phyloP scores from a whole-genome alignment of 2,329 filamentous ascomycete genomes.

The Talaromyces sp. region DNA sequence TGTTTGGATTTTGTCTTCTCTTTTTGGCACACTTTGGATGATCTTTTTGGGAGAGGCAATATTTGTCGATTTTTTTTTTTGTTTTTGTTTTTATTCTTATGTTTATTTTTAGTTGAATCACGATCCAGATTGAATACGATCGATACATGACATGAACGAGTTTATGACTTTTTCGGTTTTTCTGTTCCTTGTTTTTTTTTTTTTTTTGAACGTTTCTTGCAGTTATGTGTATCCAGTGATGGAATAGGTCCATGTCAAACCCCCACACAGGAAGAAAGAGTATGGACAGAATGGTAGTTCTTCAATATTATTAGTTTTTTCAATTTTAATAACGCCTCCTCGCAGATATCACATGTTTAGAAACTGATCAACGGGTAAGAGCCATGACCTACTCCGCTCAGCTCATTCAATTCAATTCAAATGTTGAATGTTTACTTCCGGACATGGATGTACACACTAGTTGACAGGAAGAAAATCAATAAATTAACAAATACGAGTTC shows the following conservation, averaged over 20 bases:
- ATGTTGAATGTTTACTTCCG: too few species aligned
- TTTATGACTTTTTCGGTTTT: background rate
- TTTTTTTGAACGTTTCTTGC: background rate
- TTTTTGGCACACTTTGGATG: background rate
- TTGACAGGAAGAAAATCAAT: slow-evolving; percentile 18
- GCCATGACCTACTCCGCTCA: too few species aligned
- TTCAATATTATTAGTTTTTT: background rate
- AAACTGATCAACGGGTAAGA: too few species aligned
- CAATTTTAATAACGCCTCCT: background rate
- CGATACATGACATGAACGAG: background rate
- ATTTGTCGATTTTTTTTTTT: background rate
- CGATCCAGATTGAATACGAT: background rate
- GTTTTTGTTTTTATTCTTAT: background rate
- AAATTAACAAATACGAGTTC: background rate
- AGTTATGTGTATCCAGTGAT: background rate
- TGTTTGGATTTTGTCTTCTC: background rate
- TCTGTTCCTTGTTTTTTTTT: background rate
- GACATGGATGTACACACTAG: background rate
- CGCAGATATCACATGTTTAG: background rate
- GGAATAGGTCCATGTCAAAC: background rate
- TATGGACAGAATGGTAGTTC: too few species aligned
- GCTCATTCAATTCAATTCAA: too few species aligned
- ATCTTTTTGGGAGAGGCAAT: too few species aligned
- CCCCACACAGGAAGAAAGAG: too few species aligned
- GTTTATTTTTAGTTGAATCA: too few species aligned